phyloP scores from a whole-genome alignment of 352 stramenopile genomes.

The Pythium brachiatum region DNA sequence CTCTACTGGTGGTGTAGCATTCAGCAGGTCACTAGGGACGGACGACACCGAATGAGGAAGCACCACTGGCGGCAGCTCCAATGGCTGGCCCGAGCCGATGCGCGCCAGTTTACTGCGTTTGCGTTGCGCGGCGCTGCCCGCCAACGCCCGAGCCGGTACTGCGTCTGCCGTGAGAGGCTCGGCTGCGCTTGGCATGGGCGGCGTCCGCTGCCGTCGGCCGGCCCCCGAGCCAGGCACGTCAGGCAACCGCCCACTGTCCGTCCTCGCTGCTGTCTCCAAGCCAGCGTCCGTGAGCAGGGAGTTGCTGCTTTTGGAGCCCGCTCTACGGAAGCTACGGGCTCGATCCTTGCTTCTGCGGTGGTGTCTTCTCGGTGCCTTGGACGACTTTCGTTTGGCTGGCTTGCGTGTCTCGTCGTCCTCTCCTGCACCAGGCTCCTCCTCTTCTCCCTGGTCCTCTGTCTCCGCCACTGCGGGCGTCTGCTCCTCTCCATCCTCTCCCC shows the following conservation, averaged over 20 bases:
- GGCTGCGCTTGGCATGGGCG: not conserved
- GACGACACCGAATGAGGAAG: not conserved
- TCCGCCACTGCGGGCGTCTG: not conserved
- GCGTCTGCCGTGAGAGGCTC: not conserved
- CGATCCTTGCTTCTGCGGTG: slow-evolving; percentile 15
- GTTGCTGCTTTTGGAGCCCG: slow-evolving; percentile 1
- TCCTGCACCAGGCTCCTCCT: not conserved
- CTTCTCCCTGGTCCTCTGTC: slow-evolving; percentile 15
- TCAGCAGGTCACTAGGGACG: not conserved
- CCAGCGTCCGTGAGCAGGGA: not conserved
- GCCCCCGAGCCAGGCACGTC: slow-evolving; percentile 12
- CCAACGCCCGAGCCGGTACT: not conserved
- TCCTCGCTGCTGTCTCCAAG: not conserved
- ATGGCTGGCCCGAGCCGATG: slow-evolving; percentile 15
- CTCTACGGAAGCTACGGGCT: slow-evolving; percentile 5
- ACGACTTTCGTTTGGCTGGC: slow-evolving; percentile 15
- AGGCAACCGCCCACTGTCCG: slow-evolving; percentile 1
- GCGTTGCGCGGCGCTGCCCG: not conserved
- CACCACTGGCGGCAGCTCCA: slow-evolving; percentile 26
- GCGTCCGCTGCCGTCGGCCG: not conserved
- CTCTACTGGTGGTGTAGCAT: not conserved
- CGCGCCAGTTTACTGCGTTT: slow-evolving; percentile 21
- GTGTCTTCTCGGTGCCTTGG: not conserved
- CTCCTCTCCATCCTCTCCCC: not conserved
- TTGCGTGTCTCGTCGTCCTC: not conserved